A percentile compares a stretch with the other conserved stretches of the same genome.
Conservation (phyloP, 306 rosid genomes). For the Phaseolus lunatus region DNA sequence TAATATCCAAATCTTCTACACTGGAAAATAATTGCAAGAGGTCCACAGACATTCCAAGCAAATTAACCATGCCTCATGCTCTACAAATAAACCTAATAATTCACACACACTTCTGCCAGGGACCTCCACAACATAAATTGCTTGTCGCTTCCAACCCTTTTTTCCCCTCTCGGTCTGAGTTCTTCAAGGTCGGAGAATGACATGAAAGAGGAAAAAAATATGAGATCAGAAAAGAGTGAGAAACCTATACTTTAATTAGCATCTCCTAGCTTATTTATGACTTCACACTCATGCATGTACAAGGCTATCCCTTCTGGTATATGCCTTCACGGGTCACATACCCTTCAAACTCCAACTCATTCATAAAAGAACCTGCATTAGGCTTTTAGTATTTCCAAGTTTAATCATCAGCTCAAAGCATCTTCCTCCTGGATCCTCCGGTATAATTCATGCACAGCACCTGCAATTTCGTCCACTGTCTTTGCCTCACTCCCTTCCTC, state of each 20-base stretch:
- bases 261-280: conserved; percentile 37
- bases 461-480: conserved; percentile 80
- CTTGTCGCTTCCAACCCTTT: not conserved
- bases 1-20: not conserved
- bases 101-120: not conserved
- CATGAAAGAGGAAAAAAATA: not conserved
- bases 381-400: not conserved
- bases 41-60: conserved; percentile 37
- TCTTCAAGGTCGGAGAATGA: not conserved
- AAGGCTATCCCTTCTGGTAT: not conserved
- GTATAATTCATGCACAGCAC: conserved; percentile 70
- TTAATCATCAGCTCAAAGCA: conserved; percentile 47
- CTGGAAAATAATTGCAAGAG: not conserved
- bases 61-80: conserved; percentile 15
- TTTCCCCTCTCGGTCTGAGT: not conserved
- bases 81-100: conserved; percentile 26
- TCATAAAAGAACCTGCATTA: not conserved
- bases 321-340: conserved; percentile 12
- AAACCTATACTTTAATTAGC: conserved; percentile 31
- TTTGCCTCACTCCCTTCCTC: conserved; percentile 75
- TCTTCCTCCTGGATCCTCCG: conserved; percentile 60
- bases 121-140: conserved; percentile 35
- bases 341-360: not conserved
- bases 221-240: not conserved
- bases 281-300: conserved; percentile 38